Base-by-base conservation (phyloP, 257 asterid genomes). In the Cruciata laevipes region DNA sequence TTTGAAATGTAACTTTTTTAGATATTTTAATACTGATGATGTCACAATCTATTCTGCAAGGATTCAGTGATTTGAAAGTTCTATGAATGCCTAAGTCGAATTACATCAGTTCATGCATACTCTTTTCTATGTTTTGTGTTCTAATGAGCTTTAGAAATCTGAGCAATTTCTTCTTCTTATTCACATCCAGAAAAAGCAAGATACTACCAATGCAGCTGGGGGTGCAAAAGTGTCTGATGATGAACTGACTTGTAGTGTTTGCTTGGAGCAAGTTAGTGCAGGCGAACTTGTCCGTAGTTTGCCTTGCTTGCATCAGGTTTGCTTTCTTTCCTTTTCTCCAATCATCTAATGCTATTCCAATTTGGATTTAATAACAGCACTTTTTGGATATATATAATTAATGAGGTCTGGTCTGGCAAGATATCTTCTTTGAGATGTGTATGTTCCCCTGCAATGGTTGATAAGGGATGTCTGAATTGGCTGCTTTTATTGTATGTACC, bases 291-390 rank as follows among this genome's bases (percentile, higher is more conserved):
- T 94, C 65, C 98, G 99, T 61, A 94, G 95, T 83, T 81, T 94
- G 86, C 99, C 99, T 23, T 94, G 99, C 84, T 80, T 94, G 84
- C 99, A 94, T 83, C 96, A 94, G 97, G 99, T 94, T 24, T 14
- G 52, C n/a, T 66, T 75, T 52, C 9, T 30, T 30, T 20, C 23
- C 1, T 33, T 52, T 33, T 31, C 61, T 13, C 42, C 13, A 52
- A 55, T 30, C 24, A n/a, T 52, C 8, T 51, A 13, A 6, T 27
- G 23, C 32, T 13, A 23, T 37, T 12, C 12, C 9, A 4, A 21
- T 9, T 20, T 66, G 20, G 10, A 18, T 21, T 31, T 16, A 44
- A 14, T n/a, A n/a, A 31, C 61, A 49, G 1, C 3, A 37, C 7
- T 37, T 31, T 11, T 59, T 59, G 42, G 42, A 37, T 9, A 11